These are phyloP conservation scores for Claviceps cyperi DNA, from an alignment of 2,329 filamentous ascomycete genomes.

Conservation along the genomic window DNA sequence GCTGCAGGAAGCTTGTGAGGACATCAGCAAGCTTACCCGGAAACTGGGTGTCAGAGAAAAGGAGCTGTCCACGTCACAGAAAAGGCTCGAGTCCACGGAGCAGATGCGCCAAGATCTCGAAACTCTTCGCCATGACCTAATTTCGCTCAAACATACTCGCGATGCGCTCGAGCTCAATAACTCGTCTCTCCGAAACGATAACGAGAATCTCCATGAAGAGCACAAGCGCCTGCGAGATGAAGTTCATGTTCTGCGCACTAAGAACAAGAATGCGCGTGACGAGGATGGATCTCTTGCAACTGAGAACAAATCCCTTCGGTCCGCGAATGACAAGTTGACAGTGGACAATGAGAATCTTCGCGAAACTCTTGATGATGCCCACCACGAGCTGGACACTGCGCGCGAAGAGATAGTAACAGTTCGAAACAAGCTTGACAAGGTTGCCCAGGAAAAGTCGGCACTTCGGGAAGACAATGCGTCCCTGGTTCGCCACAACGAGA, in stretches of 20 bases:
- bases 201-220: conserved; percentile 23
- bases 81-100: conserved; percentile 25
- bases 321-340: conserved; percentile 25
- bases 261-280: conserved; percentile 20
- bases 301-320: conserved; percentile 31
- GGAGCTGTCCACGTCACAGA: conserved; percentile 27
- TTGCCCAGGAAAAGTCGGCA: conserved; percentile 28
- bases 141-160: conserved; percentile 23
- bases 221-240: conserved; percentile 24
- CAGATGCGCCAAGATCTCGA: conserved; percentile 25
- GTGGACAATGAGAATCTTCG: conserved; percentile 30
- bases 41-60: conserved; percentile 27
- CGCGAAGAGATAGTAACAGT: conserved; percentile 26
- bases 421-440: conserved; percentile 22
- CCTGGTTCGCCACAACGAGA: conserved; percentile 39
- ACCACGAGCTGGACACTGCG: conserved; percentile 27
- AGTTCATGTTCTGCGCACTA: conserved; percentile 25
- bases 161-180: conserved; percentile 26
- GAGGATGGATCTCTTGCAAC: conserved; percentile 27
- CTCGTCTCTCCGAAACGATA: conserved; percentile 25
- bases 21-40: conserved; percentile 34
- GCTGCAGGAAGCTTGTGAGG: conserved; percentile 44
- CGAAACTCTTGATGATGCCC: conserved; percentile 24
- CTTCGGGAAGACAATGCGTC: conserved; percentile 37
- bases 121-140: conserved; percentile 26